Base-by-base conservation (phyloP, 495 filamentous ascomycete species). In the Aspergillus bridgeri region DNA sequence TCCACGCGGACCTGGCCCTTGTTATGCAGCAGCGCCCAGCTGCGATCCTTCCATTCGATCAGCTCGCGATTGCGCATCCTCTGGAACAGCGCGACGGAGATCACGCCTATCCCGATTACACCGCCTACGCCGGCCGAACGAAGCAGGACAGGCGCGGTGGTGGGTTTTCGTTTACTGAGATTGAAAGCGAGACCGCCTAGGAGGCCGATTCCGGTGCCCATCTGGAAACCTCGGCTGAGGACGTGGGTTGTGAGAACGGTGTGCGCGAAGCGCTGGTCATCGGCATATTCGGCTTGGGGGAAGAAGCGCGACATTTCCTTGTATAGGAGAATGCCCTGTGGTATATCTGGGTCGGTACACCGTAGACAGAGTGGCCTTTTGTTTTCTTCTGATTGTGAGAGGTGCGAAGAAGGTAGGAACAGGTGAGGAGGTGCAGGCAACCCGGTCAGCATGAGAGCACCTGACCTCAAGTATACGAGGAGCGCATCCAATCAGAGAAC, bases 21-120 rank as follows among this genome's bases (percentile, higher is more conserved):
- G 62, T 81, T 86, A 59, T 79, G 79, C 44, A 81, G 60, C 48
- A 87, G 56, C 24, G 83, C 67, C 84, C 83, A 88, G 43, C 72
- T 71, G 29, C 85, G 76, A 65, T 87, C 83, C 59, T 80, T 65
- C 85, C 85, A 87, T 63, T 87, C 84, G 56, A 86, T 81, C 45
- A 79, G 72, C 61, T 84, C 77, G 20, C 72, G 65, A 0, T 77
- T 78, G 60, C 69, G 71, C 84, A 88, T 86, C 8, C 78, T 65
- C 0, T 29, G 69, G 13, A 67, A 47, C 11, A 83, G 53, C 27
- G 48, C 71, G 7, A 79, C 38, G n/a, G 63, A 59, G 15, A 74
- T 18, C 1, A 75, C 38, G 0, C 60, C 75, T 6, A 65, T 60
- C 1, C 66, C 70, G 60, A 65, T 50, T 17, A 53, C 11, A 0